These are phyloP conservation scores for Penicillium sp. DNA, from an alignment of 2,329 filamentous ascomycete species.

Conservation along the genomic window DNA sequence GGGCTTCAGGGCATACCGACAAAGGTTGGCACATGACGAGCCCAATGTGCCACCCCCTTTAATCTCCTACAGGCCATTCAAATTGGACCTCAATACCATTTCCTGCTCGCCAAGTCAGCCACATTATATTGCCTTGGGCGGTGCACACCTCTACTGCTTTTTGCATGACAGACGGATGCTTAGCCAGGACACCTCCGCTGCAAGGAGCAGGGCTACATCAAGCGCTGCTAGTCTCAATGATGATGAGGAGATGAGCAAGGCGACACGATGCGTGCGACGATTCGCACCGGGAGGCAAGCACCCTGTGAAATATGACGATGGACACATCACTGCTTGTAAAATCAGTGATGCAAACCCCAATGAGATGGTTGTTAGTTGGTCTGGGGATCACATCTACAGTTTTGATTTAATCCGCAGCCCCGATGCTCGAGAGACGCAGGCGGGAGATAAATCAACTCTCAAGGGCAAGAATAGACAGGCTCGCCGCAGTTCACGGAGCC, in stretches of 20 bases:
- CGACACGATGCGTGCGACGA: constrained; percentile 63
- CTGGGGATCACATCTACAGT: constrained; percentile 63
- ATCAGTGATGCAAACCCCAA: constrained; percentile 67
- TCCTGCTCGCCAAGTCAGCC: constrained; percentile 66
- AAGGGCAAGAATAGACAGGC: constrained; percentile 8
- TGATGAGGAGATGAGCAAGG: constrained; percentile 55
- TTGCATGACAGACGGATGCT: constrained; percentile 67
- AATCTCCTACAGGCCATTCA: constrained; percentile 63
- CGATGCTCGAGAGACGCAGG: constrained; percentile 48
- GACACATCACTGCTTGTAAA: constrained; percentile 68
- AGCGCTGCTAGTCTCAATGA: constrained; percentile 43
- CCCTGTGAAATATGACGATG: constrained; percentile 49
- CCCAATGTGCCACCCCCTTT: constrained; percentile 59
- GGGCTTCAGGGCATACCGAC: constrained; percentile 42
- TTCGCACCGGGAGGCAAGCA: constrained; percentile 62
- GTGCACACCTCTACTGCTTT: constrained; percentile 67
- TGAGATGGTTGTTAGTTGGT: constrained; percentile 67
- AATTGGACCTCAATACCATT: constrained; percentile 64
- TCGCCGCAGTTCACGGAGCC: constrained; percentile 36
- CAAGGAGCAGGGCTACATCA: constrained; percentile 49
- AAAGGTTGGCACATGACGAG: constrained; percentile 42
- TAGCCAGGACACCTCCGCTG: constrained; percentile 55
- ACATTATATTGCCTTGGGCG: constrained; percentile 67
- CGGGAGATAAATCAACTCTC: constrained; percentile 23
- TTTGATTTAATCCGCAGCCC: constrained; percentile 62